Base-by-base conservation (phyloP, 2,329 filamentous ascomycete genomes). In the Calonectria ilicicola region DNA sequence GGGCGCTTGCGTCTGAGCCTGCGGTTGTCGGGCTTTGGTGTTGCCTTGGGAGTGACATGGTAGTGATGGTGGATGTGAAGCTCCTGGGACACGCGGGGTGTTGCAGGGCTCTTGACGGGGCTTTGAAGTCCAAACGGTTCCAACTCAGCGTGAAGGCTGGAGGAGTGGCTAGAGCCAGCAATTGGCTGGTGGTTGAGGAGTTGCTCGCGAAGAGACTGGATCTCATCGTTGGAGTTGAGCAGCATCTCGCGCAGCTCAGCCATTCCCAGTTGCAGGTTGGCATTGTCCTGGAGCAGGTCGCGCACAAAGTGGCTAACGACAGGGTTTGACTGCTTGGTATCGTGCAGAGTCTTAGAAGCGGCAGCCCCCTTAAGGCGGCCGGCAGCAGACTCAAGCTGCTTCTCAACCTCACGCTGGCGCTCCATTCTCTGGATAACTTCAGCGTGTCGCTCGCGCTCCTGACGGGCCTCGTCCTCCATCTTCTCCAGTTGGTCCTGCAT, bases 291-390 rank as follows among this genome's bases (percentile, higher is more conserved):
- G 21, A 99, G 87, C 69, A 99, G 94, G 82, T 98, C 97, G 77
- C 96, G 95, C 69, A 99, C 97, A 78, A 99, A 98, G 81, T 97
- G 95, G 23, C 95, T 96, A n/a, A 98, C 95, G 44, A 98, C 95
- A 70, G 88, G 92, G 73, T 88, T 91, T 12, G 90, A 89, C 69
- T 86, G 87, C 76, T 90, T 90, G 35, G 90, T 88, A 4, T 89
- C 88, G 4, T 88, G 89, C 47, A 94, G 85, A 3, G 91, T 91
- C 76, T 91, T 93, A 32, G 89, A 89, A 0, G 93, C 94, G 3
- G 95, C 95, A 15, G 94, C 93, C 12, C 94, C 93, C 83, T 96
- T 97, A 66, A 98, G 87, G 67, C 95, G 90, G 38, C 93, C 93
- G 15, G 94, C 95, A 2, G 95, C 94, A 27, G 92, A 92, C 78